Evolutionary conservation across 208 protist genomes (phyloP), one percentile per base, ranked within the genome.

Genomic region (Leishmania arabica): DNA sequence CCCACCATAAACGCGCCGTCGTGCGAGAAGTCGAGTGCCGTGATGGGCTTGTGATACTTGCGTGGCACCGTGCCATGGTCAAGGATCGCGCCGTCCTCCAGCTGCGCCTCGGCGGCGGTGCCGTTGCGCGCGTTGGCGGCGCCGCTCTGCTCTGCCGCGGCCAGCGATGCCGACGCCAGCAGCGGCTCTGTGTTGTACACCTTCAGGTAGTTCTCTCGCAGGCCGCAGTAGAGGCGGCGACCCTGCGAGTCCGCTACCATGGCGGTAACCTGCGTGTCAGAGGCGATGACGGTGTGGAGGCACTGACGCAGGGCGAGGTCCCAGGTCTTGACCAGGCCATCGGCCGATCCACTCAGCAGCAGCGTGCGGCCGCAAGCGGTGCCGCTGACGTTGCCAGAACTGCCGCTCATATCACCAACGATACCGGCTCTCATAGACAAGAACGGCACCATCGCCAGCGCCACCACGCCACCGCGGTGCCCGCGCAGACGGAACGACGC

Each of bases 291-390:
- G 15, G 94, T 98, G 87, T 98, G 93, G 53, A 98, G 77, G 80
- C 96, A 98, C 85, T 97, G 93, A 4, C 89, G 88, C 51, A 97
- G 76, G 24, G 81, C 53, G 34, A 95, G 76, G 73, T 98, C 90
- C 94, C 94, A 98, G 49, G 96, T 89, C 87, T 98, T 98, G 15
- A 98, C 82, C 60, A 96, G 88, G 5, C 96, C 96, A 79, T 98
- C 96, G 15, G 92, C 93, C 2, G 90, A 88, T 17, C 86, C 93
- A 65, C 89, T 96, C 34, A 98, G 80, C 40, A 98, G 80, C 60
- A 95, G 70, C 62, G 81, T 73, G 47, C 80, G 75, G 49, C 83
- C 80, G 40, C 62, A 60, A 45, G 78, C 60, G 53, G 53, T 73
- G 21, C 19, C 60, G 27, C 47, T 77, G 15, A 47, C 37, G 19